A percentile compares a stretch with the other conserved stretches of the same genome.
Conservation (phyloP, 2,329 filamentous ascomycete species). For the Diaporthe helianthi region DNA sequence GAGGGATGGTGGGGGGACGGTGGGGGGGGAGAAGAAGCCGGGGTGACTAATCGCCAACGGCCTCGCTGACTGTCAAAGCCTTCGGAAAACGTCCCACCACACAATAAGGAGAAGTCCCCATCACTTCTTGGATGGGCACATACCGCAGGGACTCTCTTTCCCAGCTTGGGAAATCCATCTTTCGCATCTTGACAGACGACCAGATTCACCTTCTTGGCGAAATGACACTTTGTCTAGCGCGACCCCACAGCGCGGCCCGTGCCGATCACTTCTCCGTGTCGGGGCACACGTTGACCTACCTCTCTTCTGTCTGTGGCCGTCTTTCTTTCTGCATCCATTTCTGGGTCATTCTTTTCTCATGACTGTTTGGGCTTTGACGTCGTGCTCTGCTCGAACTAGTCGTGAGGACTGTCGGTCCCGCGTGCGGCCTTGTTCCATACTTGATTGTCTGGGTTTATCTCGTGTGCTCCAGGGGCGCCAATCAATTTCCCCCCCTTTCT, state of each 20-base stretch:
- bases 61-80: neutral
- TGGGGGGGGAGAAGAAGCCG: neutral
- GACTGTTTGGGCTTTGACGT: neutral
- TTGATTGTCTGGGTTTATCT: neutral
- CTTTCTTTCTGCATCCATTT: neutral
- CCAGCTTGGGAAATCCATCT: neutral
- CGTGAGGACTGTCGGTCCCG: neutral
- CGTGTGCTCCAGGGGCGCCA: neutral
- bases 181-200: constrained; percentile 19
- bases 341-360: neutral
- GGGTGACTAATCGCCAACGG: neutral
- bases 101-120: neutral
- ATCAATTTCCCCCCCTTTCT: neutral
- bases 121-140: neutral
- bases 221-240: constrained; percentile 19
- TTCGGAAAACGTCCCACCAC: neutral
- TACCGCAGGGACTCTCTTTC: neutral
- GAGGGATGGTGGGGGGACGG: neutral
- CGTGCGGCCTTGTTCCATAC: neutral
- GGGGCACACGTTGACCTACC: too few species aligned
- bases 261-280: constrained; percentile 3
- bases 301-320: neutral
- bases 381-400: too few species aligned
- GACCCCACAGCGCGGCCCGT: constrained; percentile 13
- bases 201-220: constrained; percentile 11